These are phyloP conservation scores for Lepiota venenata DNA, from an alignment of 768 basidiomycete genomes.

Conservation along the genomic window DNA sequence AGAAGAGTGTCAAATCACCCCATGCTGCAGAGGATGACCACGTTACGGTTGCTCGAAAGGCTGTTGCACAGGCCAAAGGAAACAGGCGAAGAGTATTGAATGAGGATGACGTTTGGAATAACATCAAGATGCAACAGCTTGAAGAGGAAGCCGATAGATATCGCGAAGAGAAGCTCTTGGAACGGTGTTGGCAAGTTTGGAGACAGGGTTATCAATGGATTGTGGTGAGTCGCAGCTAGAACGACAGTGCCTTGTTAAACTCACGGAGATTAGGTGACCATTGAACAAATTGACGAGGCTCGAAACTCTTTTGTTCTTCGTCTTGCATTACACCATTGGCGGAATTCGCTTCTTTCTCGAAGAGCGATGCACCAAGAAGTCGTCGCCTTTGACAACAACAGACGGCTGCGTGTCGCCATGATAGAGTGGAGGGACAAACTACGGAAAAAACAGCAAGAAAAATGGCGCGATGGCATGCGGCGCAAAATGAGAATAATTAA, in stretches of 20 bases:
- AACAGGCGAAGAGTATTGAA: constrained; percentile 52
- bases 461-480: constrained; percentile 72
- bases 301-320: constrained; percentile 64
- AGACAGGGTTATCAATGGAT: constrained; percentile 69
- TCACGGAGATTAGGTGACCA: constrained; percentile 54
- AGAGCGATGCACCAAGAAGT: constrained; percentile 41
- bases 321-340: constrained; percentile 60
- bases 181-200: constrained; percentile 79
- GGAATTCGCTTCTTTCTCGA: constrained; percentile 31
- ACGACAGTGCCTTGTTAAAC: not conserved
- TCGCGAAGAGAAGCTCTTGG: constrained; percentile 56
- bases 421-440: constrained; percentile 51
- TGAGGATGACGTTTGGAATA: constrained; percentile 77
- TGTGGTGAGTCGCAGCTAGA: constrained; percentile 42
- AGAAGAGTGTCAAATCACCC: not conserved
- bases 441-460: constrained; percentile 50
- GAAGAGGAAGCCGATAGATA: constrained; percentile 72
- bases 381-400: constrained; percentile 38
- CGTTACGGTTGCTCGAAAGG: constrained; percentile 24
- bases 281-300: constrained; percentile 65
- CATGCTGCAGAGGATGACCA: not conserved
- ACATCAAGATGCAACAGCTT: constrained; percentile 65
- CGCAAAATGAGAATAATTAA: constrained; percentile 61
- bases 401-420: constrained; percentile 40
- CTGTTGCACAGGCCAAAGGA: constrained; percentile 26